Conservation (phyloP, 1,284 basidiomycete genomes). For the Amylostereum areolatum region DNA sequence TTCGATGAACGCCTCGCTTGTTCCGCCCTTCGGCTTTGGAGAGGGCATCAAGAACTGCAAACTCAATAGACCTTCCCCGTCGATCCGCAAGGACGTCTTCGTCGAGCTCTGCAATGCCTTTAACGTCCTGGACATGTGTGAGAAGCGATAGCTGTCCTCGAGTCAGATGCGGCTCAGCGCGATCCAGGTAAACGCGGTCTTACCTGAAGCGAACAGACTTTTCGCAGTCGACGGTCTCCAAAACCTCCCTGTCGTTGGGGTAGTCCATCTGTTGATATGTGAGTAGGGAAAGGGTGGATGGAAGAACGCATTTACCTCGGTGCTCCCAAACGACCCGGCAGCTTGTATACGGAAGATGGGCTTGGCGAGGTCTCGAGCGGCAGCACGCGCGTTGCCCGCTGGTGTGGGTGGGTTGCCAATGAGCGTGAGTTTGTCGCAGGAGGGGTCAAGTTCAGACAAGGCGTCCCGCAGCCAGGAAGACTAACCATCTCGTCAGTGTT, state of each 20-base stretch:
- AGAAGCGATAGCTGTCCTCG: constrained; percentile 68
- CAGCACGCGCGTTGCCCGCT: constrained; percentile 18
- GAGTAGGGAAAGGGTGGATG: not conserved
- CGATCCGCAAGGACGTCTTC: constrained; percentile 84
- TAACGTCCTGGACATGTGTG: constrained; percentile 63
- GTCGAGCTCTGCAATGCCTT: constrained; percentile 74
- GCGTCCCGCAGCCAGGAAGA: constrained; percentile 91
- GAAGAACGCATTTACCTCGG: constrained; percentile 49
- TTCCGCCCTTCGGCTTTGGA: constrained; percentile 39
- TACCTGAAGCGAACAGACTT: constrained; percentile 70
- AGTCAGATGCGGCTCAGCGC: not conserved
- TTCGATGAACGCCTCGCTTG: constrained; percentile 68
- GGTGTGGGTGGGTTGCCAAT: constrained; percentile 61
- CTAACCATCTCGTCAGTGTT: constrained; percentile 27
- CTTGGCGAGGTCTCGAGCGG: constrained; percentile 25
- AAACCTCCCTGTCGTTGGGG: constrained; percentile 82
- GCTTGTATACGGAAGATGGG: constrained; percentile 75
- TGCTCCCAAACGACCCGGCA: constrained; percentile 74
- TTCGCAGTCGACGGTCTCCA: constrained; percentile 82
- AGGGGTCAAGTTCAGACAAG: constrained; percentile 82
- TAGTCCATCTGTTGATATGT: constrained; percentile 78
- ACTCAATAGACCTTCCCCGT: constrained; percentile 72
- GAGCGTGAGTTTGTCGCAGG: constrained; percentile 78
- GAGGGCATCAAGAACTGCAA: constrained; percentile 85
- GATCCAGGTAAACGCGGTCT: constrained; percentile 12